A percentile compares a stretch with the other conserved stretches of the same genome.
Conservation (phyloP, 352 stramenopile species). For the Pythium plurisporium region DNA sequence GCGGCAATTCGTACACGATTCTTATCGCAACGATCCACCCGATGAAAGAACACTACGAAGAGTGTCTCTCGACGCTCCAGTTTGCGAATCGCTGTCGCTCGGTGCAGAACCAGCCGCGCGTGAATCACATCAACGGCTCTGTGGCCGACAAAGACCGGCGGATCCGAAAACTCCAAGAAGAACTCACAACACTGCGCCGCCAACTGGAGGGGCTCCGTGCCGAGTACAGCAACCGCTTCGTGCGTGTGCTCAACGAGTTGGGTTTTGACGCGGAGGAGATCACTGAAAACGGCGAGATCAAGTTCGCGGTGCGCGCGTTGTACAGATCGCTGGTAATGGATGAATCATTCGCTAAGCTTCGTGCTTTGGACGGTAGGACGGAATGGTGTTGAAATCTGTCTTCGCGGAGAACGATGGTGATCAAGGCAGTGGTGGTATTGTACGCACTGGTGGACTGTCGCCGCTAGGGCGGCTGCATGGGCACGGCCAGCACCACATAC, state of each 20-base stretch:
- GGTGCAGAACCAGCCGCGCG: constrained; percentile 85
- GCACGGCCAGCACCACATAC: not conserved
- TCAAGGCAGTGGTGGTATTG: not conserved
- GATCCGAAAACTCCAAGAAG: constrained; percentile 80
- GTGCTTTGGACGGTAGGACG: constrained; percentile 40
- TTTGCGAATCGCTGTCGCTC: constrained; percentile 90
- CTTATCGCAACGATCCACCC: constrained; percentile 86
- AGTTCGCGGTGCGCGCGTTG: constrained; percentile 49
- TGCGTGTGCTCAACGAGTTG: constrained; percentile 63
- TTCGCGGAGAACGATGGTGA: constrained; percentile 32
- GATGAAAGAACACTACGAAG: constrained; percentile 88
- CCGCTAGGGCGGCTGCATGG: not conserved
- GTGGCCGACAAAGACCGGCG: constrained; percentile 81
- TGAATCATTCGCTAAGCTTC: not conserved
- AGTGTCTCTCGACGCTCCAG: constrained; percentile 88
- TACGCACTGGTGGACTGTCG: constrained; percentile 16
- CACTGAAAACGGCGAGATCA: constrained; percentile 72
- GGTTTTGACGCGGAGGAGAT: constrained; percentile 80
- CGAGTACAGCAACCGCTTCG: constrained; percentile 79
- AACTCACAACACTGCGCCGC: constrained; percentile 48
- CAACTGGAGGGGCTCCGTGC: constrained; percentile 60
- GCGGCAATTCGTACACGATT: constrained; percentile 84
- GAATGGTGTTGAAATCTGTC: constrained; percentile 56
- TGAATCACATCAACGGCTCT: constrained; percentile 84
- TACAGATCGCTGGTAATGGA: not conserved